Conservation (phyloP, 169 alveolate genomes). For the Plasmodium ovale region DNA sequence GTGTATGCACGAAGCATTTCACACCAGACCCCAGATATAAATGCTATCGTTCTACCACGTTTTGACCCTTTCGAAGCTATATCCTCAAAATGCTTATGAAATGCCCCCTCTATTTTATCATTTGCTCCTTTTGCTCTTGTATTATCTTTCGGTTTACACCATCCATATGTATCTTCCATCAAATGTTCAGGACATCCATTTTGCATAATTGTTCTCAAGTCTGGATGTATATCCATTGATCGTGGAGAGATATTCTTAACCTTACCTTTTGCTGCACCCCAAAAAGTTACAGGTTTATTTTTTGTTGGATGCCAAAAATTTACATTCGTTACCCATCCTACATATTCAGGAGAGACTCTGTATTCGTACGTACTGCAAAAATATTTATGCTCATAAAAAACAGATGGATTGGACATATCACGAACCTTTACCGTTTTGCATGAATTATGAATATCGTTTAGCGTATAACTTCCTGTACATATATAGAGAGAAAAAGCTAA, state of each 20-base stretch:
- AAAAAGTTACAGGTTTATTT: constrained; percentile 80
- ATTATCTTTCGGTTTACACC: constrained; percentile 69
- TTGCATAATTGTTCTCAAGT: constrained; percentile 78
- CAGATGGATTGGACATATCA: constrained; percentile 37
- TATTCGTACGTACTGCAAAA: constrained; percentile 91
- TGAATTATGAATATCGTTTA: constrained; percentile 82
- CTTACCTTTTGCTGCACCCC: constrained; percentile 90
- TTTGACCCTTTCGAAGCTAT: constrained; percentile 88
- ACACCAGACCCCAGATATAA: constrained; percentile 93
- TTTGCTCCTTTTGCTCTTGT: constrained; percentile 15
- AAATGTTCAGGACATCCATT: constrained; percentile 50
- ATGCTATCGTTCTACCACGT: constrained; percentile 91
- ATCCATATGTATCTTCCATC: constrained; percentile 78
- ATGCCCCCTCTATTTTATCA: constrained; percentile 78
- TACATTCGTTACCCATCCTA: constrained; percentile 92
- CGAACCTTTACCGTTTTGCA: constrained; percentile 78
- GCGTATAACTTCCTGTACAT: constrained; percentile 88
- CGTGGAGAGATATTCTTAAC: constrained; percentile 49
- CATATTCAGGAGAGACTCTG: constrained; percentile 82
- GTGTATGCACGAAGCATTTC: constrained; percentile 94
- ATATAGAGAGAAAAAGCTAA: constrained; percentile 89
- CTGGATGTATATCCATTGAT: constrained; percentile 56
- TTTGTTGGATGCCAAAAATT: constrained; percentile 87
- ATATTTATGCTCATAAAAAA: constrained; percentile 77
- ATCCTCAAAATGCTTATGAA: constrained; percentile 80